phyloP scores from a whole-genome alignment of 140 eudicot species.

The Flaveria floridana region DNA sequence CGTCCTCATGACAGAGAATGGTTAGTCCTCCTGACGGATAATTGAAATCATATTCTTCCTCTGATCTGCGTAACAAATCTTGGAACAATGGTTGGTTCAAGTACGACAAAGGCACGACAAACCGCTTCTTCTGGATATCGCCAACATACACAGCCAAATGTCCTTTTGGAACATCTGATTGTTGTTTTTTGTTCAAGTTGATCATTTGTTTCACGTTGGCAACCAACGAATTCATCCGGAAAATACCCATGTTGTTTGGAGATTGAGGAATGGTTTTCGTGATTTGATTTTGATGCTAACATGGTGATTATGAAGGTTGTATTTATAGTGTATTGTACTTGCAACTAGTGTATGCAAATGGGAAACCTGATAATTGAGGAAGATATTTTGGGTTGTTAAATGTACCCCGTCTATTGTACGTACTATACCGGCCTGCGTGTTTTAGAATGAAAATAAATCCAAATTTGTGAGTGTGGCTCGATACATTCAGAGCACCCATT shows the following conservation, averaged over 20 bases:
- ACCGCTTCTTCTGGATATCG: constrained; percentile 37
- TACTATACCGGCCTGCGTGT: too few species aligned
- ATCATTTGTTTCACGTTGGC: constrained; percentile 32
- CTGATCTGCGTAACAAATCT: constrained; percentile 41
- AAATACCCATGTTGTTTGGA: constrained; percentile 18
- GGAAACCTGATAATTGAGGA: constrained; percentile 19
- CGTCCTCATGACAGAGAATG: constrained; percentile 48
- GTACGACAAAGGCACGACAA: constrained; percentile 49
- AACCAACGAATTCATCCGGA: constrained; percentile 29
- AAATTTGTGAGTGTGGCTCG: too few species aligned
- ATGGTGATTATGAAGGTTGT: background rate
- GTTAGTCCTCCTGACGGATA: constrained; percentile 58
- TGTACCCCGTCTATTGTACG: too few species aligned
- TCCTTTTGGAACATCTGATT: constrained; percentile 50
- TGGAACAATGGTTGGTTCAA: constrained; percentile 47
- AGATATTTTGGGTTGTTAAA: too few species aligned
- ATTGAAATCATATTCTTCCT: constrained; percentile 45
- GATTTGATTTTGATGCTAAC: background rate
- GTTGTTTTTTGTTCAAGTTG: constrained; percentile 33
- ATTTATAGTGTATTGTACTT: constrained; percentile 20
- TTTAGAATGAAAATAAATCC: too few species aligned
- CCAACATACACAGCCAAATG: constrained; percentile 52
- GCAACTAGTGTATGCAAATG: constrained; percentile 26
- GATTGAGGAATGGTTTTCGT: background rate
- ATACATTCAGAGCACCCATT: background rate